Evolutionary conservation across 805 yeast species (phyloP).

Genomic region (Candida multigemmis): DNA sequence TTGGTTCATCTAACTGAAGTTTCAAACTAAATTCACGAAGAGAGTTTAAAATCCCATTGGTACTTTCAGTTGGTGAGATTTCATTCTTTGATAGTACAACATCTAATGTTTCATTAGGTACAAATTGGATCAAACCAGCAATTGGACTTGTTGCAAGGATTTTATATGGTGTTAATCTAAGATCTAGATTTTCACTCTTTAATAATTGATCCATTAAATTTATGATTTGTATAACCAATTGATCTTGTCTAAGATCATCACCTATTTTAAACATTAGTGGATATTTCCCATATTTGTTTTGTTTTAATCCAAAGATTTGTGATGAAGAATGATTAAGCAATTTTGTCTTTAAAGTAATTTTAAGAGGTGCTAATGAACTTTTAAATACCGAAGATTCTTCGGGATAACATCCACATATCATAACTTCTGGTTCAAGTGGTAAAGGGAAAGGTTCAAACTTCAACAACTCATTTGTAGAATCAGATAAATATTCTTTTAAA

Average conservation of each 20-base stretch:
- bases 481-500: slow-evolving; percentile 48
- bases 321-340: slow-evolving; percentile 13
- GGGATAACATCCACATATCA: slow-evolving; percentile 67
- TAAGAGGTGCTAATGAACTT: slow-evolving; percentile 82
- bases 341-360: slow-evolving; percentile 63
- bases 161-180: slow-evolving; percentile 79
- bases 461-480: slow-evolving; percentile 30
- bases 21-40: slow-evolving; percentile 46
- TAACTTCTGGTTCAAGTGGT: slow-evolving; percentile 77
- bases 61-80: not conserved
- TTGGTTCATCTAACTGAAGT: slow-evolving; percentile 17
- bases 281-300: slow-evolving; percentile 37
- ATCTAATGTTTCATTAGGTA: slow-evolving; percentile 88
- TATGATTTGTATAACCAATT: slow-evolving; percentile 89
- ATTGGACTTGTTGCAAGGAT: slow-evolving; percentile 84
- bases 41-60: slow-evolving; percentile 70
- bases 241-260: slow-evolving; percentile 94
- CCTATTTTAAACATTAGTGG: slow-evolving; percentile 92
- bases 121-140: slow-evolving; percentile 89
- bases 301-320: slow-evolving; percentile 24
- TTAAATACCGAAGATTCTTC: slow-evolving; percentile 83
- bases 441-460: slow-evolving; percentile 50
- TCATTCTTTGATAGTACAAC: slow-evolving; percentile 46
- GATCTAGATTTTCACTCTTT: slow-evolving; percentile 82
- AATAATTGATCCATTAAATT: slow-evolving; percentile 83